Base-by-base conservation (phyloP, 495 filamentous ascomycete species). In the Collariella sp. region DNA sequence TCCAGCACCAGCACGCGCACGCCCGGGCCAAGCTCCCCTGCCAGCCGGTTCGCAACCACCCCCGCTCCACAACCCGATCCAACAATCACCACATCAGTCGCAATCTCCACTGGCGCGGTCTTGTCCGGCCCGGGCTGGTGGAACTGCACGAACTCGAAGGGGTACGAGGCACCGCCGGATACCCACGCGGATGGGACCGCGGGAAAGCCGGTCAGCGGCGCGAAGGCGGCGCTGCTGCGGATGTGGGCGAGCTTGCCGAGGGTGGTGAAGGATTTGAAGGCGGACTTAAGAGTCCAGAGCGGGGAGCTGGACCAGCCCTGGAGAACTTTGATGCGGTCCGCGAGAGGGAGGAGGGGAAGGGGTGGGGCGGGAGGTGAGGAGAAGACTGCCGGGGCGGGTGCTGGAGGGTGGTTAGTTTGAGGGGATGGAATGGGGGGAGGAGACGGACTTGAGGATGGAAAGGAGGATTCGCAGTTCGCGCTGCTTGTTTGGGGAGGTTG, bases 51-150 rank as follows among this genome's bases (percentile, higher is more conserved):
- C 12, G 91, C 89, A 26, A 78, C 79, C 0, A 95, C 89, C 0
- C 76, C 87, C n/a, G 87, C 89, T 46, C 91, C 91, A 60, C 87
- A 91, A 16, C 91, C 91, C 47, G 86, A 90, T 2, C 91, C 91
- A 6, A 96, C 77, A 54, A 96, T 81, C 15, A 94, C 82, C 1
- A 94, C 83, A 64, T 96, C 91, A 4, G 83, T 84, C 36, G 91
- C 83, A 47, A 95, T 63, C 0, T 72, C 78, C 50, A 58, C 68
- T n/a, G 56, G 24, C 7, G 19, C 6, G 1, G 19, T 5, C 1
- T 6, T 15, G 36, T 13, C 60, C 19, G 64, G 62, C n/a, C 50
- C n/a, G 22, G 53, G 53, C 7, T 62, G 24, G 2, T 58, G 62
- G 42, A 77, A 72, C 53, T 83, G 76, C 42, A 83, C 55, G 55